These are phyloP conservation scores for Exophiala sp. DNA, from an alignment of 2,329 filamentous ascomycete genomes.

Conservation along the genomic window DNA sequence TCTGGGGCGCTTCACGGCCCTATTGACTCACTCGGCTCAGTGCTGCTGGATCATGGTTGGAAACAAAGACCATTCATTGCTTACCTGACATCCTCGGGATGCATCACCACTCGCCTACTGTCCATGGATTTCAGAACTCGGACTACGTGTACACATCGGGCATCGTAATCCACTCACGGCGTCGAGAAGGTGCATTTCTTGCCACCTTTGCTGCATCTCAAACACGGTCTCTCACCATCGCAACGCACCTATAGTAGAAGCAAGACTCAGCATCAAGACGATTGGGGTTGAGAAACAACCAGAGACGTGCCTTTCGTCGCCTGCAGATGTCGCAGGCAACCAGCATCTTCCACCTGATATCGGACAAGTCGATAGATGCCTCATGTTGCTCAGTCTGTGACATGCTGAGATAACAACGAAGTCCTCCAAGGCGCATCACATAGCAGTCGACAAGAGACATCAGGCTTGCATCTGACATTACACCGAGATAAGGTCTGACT, in stretches of 20 bases:
- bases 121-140: not conserved
- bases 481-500: too few relatives aligned
- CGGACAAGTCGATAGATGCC: slow-evolving; percentile 5
- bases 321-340: slow-evolving; percentile 13
- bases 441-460: not conserved
- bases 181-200: slow-evolving; percentile 15
- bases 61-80: not conserved
- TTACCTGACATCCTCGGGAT: slow-evolving; percentile 7
- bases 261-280: not conserved
- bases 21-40: not conserved
- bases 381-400: slow-evolving; percentile 1
- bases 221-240: slow-evolving; percentile 11
- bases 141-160: too few relatives aligned
- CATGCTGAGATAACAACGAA: too few relatives aligned
- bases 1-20: slow-evolving; percentile 2
- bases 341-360: slow-evolving; percentile 15
- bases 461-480: too few relatives aligned
- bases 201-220: slow-evolving; percentile 10
- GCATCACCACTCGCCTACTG: slow-evolving; percentile 6
- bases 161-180: too few relatives aligned
- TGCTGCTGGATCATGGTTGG: not conserved
- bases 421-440: too few relatives aligned
- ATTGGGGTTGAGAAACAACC: not conserved
- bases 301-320: slow-evolving; percentile 5
- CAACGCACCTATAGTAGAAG: slow-evolving; percentile 5